phyloP scores from a whole-genome alignment of 495 filamentous ascomycete genomes.

The Aspergillus heteromorphus region DNA sequence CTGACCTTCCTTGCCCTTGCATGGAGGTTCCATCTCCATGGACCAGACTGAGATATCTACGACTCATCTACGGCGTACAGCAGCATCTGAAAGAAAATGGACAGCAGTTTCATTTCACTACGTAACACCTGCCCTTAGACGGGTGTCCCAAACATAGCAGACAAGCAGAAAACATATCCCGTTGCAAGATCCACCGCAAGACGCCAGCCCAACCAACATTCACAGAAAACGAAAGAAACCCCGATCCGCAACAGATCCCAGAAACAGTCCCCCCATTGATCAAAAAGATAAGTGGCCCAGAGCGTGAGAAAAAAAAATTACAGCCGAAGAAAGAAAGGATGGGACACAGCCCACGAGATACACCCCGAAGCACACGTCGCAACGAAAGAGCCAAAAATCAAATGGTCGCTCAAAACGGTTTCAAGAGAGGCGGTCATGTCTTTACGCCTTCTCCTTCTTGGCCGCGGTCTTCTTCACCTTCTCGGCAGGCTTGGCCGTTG shows the following conservation, averaged over 20 bases:
- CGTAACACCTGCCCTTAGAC: slow-evolving; percentile 7
- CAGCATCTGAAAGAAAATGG: not conserved
- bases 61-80: not conserved
- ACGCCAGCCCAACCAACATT: slow-evolving; percentile 38
- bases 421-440: not conserved
- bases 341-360: slow-evolving; percentile 24
- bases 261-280: slow-evolving; percentile 12
- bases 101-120: slow-evolving; percentile 14
- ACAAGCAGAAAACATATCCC: slow-evolving; percentile 27
- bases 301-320: slow-evolving; percentile 23
- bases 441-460: slow-evolving; percentile 52
- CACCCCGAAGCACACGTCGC: slow-evolving; percentile 22
- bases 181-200: slow-evolving; percentile 36
- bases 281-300: slow-evolving; percentile 10
- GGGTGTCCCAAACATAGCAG: slow-evolving; percentile 11
- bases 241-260: slow-evolving; percentile 34
- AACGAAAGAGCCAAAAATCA: slow-evolving; percentile 24
- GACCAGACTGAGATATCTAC: not conserved
- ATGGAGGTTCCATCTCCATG: no score
- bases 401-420: slow-evolving; percentile 18
- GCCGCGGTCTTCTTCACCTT: slow-evolving; percentile 53
- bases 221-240: slow-evolving; percentile 21
- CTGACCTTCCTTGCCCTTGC: no score
- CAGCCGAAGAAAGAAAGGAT: slow-evolving; percentile 21
- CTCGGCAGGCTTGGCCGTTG: slow-evolving; percentile 54